These are phyloP conservation scores for Solanum peruvianum DNA, from an alignment of 257 asterid species.

Conservation along the genomic window DNA sequence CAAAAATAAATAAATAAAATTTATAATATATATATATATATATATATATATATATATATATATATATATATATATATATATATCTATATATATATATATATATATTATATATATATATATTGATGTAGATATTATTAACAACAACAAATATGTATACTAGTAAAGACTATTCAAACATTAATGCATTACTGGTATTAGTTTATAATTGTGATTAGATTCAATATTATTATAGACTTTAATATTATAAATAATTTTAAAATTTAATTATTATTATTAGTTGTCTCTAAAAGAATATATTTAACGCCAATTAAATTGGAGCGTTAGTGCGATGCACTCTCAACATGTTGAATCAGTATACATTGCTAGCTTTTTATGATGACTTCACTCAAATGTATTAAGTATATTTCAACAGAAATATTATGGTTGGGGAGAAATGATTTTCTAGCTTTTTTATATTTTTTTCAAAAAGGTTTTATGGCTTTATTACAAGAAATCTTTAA, in stretches of 20 bases:
- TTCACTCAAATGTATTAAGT: not conserved
- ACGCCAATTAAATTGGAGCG: not conserved
- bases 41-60: too few relatives aligned
- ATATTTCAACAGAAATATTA: not conserved
- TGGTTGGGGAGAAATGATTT: not conserved
- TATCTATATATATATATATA: too few relatives aligned
- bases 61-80: too few relatives aligned
- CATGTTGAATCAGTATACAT: not conserved
- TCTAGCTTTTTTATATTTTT: not conserved
- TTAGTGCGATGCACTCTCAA: not conserved
- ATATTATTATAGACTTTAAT: accelerated
- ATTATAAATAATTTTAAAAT: too few relatives aligned
- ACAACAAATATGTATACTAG: too few relatives aligned
- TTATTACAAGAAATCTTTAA: not conserved
- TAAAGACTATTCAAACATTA: too few relatives aligned
- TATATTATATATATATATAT: too few relatives aligned
- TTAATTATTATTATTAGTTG: too few relatives aligned
- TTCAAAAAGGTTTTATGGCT: not conserved
- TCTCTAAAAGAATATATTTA: not conserved
- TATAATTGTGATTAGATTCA: too few relatives aligned
- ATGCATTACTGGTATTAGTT: accelerated
- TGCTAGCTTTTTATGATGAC: not conserved
- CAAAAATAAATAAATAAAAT: not conserved
- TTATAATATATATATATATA: too few relatives aligned
- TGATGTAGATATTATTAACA: too few relatives aligned